Base-by-base conservation (phyloP, 768 basidiomycete genomes). In the Agrocybe pediades region DNA sequence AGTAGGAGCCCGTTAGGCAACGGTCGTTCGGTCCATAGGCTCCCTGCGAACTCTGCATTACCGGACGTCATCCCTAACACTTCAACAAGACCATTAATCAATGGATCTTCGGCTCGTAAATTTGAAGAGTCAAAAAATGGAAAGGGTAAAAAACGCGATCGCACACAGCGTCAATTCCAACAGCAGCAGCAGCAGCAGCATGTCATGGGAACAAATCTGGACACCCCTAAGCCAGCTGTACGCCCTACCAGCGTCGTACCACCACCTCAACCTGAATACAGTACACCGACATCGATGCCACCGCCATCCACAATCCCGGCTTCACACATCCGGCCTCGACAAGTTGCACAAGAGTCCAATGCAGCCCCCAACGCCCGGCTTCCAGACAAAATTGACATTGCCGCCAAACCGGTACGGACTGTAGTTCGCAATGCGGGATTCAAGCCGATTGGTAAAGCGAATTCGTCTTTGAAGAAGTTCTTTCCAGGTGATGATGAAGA, bases 401-500 rank as follows among this genome's bases (percentile, higher is more conserved):
- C 51, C 17, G 48, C 41, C 41, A 63, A 61, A 53, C 40, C 54
- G 19, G 54, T 20, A 25, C 59, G 59, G 23, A 41, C 29, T 9
- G 29, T 55, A 24, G 40, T 51, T 9, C 84, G 75, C 65, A 71
- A 75, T 51, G 65, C 76, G 1, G 83, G 85, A 11, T 88, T 90
- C 69, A 88, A 82, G 61, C 87, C 89, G 4, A 87, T 90, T 21
- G 81, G 77, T 6, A 75, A 80, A 57, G 54, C 71, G 51, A 79
- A 71, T 62, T 78, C 81, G 27, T 80, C 85, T 16, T 74, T 95
- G 43, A 88, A 86, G 66, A 80, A 77, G 61, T 94, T 94, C 71
- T 95, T 95, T 65, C 91, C 92, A 19, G 83, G 80, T 1, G 90
- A 92, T 46, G 90, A 92, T 19, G 88, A 90, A 17, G 88, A 90